Base-by-base conservation (phyloP, 192 early-diverging fungal genomes). In the Borealophlyctis nickersoniae region DNA sequence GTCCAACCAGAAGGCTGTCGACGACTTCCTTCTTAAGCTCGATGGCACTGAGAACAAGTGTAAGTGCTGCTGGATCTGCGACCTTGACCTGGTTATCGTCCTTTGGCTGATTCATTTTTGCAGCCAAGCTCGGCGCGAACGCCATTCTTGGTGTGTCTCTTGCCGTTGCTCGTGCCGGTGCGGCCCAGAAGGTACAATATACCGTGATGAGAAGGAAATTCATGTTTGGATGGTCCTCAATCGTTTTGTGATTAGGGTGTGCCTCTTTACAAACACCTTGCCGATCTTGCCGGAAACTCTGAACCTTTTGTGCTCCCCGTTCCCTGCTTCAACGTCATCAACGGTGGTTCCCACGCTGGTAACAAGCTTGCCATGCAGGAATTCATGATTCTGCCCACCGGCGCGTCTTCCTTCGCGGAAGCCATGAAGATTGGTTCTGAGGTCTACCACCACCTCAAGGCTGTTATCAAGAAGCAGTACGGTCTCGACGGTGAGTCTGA, bases 361-460 rank as follows among this genome's bases (percentile, higher is more conserved):
- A 98, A 98, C 91, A 97, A 95, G 83, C 88, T 98, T 61, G 96
- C 96, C 66, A 96, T 98, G 94, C 96, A 98, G 78, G 96, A 98
- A 80, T 98, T 98, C 83, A 98, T 98, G 96, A 98, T 98, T 66
- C 77, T 96, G 74, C 96, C 96, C 59, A 94, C 92, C 49, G 96
- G 96, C 65, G 96, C 96, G 31, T 56, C 77, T 39, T 88, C 89
- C 31, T 98, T 97, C 81, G 75, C 88, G 34, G 93, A 98, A 78
- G 96, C 96, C 66, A 94, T 98, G 92, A 86, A 89, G 83, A 97
- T 97, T 49, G 96, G 96, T 56, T 88, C 89, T 45, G 96, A 98
- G 79, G 93, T 95, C 66, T 98, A 97, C 89, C 95, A 97, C 83
- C 62, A 82, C 69, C 81, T 98, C 52, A 97, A 98, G 87, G 72